A percentile compares a stretch with the other conserved stretches of the same genome.
phyloP scores from a whole-genome alignment of 148 eudicot genomes.

The Pharnaceum exiguum region DNA sequence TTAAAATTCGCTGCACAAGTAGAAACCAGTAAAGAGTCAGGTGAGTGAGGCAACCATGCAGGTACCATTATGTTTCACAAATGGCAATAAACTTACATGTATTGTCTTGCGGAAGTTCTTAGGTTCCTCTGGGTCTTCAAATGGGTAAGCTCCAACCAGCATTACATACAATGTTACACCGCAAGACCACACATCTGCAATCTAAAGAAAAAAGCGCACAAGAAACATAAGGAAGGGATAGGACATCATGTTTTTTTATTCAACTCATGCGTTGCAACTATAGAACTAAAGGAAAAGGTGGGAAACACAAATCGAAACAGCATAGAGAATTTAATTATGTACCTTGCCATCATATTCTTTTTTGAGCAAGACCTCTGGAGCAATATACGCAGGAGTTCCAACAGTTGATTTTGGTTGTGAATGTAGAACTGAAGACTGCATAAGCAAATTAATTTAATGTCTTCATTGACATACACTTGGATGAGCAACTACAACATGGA shows the following conservation, averaged over 20 bases:
- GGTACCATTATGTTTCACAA: neutral
- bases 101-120: conserved; percentile 86
- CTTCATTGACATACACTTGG: neutral
- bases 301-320: neutral
- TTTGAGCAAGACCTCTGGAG: conserved; percentile 80
- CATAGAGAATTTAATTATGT: conserved; percentile 3
- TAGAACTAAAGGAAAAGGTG: neutral
- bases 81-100: conserved; percentile 36
- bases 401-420: conserved; percentile 96
- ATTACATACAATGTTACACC: conserved; percentile 91
- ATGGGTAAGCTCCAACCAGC: conserved; percentile 93
- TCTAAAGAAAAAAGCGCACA: conserved; percentile 26
- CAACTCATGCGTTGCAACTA: no score
- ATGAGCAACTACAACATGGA: neutral
- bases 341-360: conserved; percentile 95
- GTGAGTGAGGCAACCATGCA: conserved; percentile 11
- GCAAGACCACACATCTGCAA: conserved; percentile 97
- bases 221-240: neutral
- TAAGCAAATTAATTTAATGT: conserved; percentile 5
- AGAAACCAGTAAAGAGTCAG: conserved; percentile 15
- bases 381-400: conserved; percentile 96
- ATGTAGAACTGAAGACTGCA: conserved; percentile 86
- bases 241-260: neutral
- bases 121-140: conserved; percentile 94
- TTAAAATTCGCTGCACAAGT: conserved; percentile 75